Percentiles rank a stretch among this genome's conserved stretches.
phyloP scores from a whole-genome alignment of 2,329 filamentous ascomycete species.

The Venturiaceae sp. region DNA sequence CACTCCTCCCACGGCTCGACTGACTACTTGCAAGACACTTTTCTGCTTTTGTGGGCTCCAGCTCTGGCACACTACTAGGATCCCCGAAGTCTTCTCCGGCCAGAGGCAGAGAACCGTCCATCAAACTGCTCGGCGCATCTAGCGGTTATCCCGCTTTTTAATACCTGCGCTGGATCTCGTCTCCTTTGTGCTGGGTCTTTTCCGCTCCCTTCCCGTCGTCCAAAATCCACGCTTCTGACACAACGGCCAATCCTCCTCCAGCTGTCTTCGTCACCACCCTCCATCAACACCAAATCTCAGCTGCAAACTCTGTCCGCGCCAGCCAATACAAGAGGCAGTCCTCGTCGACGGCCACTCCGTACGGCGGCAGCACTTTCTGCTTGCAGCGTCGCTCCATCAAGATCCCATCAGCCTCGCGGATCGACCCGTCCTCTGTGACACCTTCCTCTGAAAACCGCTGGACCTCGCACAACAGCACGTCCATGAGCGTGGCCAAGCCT shows the following conservation, averaged over 20 bases:
- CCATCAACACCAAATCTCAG: not conserved
- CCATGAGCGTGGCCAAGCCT: conserved; percentile 1
- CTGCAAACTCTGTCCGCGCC: not conserved
- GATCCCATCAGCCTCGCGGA: conserved; percentile 5
- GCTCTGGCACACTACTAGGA: too few species aligned
- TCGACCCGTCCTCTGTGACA: conserved; percentile 9
- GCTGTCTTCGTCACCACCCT: not conserved
- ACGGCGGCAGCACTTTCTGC: not conserved
- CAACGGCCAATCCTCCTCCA: too few species aligned
- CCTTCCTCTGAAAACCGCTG: conserved; percentile 5
- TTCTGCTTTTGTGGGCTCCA: too few species aligned
- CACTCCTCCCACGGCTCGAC: not conserved
- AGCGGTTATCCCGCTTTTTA: not conserved
- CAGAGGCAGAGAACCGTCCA: too few species aligned
- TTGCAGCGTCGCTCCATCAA: not conserved
- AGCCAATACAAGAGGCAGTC: not conserved
- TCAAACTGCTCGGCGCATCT: too few species aligned
- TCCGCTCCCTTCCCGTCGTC: not conserved
- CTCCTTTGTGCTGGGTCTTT: conserved; percentile 4
- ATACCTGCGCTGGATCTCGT: not conserved
- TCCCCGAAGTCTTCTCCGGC: too few species aligned
- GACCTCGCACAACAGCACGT: conserved; percentile 1
- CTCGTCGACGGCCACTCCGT: not conserved
- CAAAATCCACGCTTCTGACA: too few species aligned
- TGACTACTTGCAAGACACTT: too few species aligned